phyloP scores from a whole-genome alignment of 1,139 yeast species.

The Pichia kudriavzevii region DNA sequence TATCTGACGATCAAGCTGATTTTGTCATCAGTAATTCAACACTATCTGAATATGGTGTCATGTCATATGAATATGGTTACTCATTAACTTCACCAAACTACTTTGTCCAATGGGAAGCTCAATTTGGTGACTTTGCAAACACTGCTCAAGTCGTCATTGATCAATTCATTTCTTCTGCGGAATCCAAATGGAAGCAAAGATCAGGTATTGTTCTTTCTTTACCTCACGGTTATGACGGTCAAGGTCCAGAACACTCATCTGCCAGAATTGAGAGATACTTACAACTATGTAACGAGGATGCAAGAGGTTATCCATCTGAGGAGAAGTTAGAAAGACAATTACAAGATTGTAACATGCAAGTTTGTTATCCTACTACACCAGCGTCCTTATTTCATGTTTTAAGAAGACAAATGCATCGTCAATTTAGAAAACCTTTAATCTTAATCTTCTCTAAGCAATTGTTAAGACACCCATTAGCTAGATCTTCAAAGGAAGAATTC shows the following conservation, averaged over 20 bases:
- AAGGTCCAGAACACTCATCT: conserved; percentile 99
- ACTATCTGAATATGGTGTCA: conserved; percentile 95
- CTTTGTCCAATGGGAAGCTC: conserved; percentile 98
- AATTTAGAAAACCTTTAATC: conserved; percentile 92
- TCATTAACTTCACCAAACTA: conserved; percentile 97
- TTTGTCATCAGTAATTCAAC: conserved; percentile 93
- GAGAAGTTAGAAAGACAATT: conserved; percentile 94
- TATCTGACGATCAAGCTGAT: conserved; percentile 76
- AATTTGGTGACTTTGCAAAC: conserved; percentile 99
- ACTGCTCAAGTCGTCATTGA: conserved; percentile 97
- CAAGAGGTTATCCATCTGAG: conserved; percentile 82
- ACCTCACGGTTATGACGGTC: conserved; percentile 99
- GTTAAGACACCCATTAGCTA: conserved; percentile 96
- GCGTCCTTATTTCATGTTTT: conserved; percentile 92
- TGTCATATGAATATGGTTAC: conserved; percentile 99
- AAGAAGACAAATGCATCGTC: conserved; percentile 99
- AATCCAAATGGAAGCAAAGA: conserved; percentile 98
- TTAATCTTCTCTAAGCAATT: conserved; percentile 88
- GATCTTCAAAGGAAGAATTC: conserved; percentile 76
- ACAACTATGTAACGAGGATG: conserved; percentile 94
- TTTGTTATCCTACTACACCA: conserved; percentile 97
- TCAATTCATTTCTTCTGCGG: conserved; percentile 96
- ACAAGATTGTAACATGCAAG: conserved; percentile 97
- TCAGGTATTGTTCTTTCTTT: conserved; percentile 90
- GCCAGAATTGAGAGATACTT: conserved; percentile 97